Evolutionary conservation across 2,329 filamentous ascomycete species (phyloP).

Genomic region (Cladosporium sp.): DNA sequence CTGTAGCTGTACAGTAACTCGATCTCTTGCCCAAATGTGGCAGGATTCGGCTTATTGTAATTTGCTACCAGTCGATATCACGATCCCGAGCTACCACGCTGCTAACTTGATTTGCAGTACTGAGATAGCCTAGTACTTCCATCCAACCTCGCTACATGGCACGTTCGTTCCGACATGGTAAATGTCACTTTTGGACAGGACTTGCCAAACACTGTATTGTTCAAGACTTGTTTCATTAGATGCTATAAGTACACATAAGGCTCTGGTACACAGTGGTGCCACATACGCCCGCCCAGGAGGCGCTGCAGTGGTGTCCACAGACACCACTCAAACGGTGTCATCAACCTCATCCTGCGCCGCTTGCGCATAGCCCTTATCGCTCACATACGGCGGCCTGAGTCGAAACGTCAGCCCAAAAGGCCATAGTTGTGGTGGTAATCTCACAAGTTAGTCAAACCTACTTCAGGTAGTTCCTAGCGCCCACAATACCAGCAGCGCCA

Average conservation of each 20-base stretch:
- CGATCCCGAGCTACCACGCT: no score
- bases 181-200: no score
- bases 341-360: slow-evolving; percentile 33
- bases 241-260: neutral
- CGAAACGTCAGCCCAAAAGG: slow-evolving; percentile 13
- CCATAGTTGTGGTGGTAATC: neutral
- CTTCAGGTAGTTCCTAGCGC: slow-evolving; percentile 53
- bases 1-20: neutral
- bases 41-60: neutral
- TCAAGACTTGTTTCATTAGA: neutral
- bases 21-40: neutral
- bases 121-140: neutral
- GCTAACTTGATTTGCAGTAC: neutral
- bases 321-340: slow-evolving; percentile 23
- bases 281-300: neutral
- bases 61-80: no score
- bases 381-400: slow-evolving; percentile 35
- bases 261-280: neutral
- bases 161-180: no score
- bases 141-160: no score
- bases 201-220: neutral
- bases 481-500: slow-evolving; percentile 55
- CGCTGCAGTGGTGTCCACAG: neutral
- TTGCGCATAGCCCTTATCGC: slow-evolving; percentile 26
- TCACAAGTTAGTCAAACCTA: slow-evolving; percentile 39